Evolutionary conservation across 345 rosid species (phyloP).

Genomic region (Eucalyptus caleyi): DNA sequence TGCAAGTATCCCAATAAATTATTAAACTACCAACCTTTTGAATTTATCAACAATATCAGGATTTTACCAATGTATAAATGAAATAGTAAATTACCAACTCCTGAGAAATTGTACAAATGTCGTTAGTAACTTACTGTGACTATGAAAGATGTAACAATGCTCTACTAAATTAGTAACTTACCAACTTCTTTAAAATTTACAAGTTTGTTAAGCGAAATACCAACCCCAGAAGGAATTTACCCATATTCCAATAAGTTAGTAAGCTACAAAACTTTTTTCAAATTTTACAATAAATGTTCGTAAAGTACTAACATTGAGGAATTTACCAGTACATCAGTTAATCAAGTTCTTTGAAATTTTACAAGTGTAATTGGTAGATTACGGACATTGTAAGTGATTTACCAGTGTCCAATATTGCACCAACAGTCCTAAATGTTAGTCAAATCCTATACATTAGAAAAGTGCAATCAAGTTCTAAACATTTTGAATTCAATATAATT

Average conservation of each 20-base stretch:
- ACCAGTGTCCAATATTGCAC: not conserved
- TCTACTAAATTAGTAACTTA: not conserved
- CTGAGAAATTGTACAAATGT: not conserved
- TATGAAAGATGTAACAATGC: not conserved
- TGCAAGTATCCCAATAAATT: not conserved
- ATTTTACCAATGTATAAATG: not conserved
- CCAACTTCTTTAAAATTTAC: not conserved
- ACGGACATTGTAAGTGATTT: not conserved
- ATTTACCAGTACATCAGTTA: not conserved
- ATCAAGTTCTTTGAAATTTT: not conserved
- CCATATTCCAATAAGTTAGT: not conserved
- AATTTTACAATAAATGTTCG: not conserved
- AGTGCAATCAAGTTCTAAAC: not conserved
- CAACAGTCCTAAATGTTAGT: not conserved
- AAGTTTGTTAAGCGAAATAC: not conserved
- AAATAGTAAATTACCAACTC: not conserved
- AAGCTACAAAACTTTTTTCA: not conserved
- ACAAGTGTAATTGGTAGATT: not conserved
- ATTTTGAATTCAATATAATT: not conserved
- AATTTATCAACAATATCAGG: not conserved
- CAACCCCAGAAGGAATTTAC: not conserved
- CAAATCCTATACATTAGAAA: not conserved
- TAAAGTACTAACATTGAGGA: not conserved
- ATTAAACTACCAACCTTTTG: not conserved
- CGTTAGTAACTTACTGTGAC: not conserved